Evolutionary conservation across 23 red algal species (phyloP), one percentile per base, ranked within the genome.

Genomic region (Gracilaria gracilis): DNA sequence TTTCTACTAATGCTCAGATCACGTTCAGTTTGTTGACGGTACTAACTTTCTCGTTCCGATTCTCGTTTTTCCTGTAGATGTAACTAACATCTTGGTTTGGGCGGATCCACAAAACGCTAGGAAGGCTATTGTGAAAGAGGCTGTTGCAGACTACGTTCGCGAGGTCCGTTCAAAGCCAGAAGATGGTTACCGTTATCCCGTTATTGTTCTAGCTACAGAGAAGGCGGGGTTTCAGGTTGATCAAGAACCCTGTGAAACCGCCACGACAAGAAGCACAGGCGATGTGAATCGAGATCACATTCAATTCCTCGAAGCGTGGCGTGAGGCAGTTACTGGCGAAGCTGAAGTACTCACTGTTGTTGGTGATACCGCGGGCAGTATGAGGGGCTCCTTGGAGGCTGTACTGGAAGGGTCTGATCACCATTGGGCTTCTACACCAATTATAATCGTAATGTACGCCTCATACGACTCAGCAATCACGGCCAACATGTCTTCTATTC

Each of bases 381-480:
- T 73, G 9, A 73, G 19, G 38, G 67, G 11, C 67, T 73, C 67
- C 21, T 44, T 73, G 35, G 67, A 42, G 28, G 67, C 67, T 73
- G 67, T 73, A 35, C 35, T 73, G 16, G 67, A 73, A 73, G 67
- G 35, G 8, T 37, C 33, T 40, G 67, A 44, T 8, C 67, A 44
- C 28, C 67, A 73, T 7, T 73, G 33, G 67, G 38, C 44, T 29
- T 73, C 67, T 40, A 40, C 67, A n/a, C 67, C 67, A 12, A 44
- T 44, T 20, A 15, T 73, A n/a, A 37, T 71, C 24, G 61, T 67
- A 24, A 27, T 87, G 11, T 65, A 87, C 51, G 67, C 67, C 23
- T 69, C 83, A 69, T 29, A 27, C 29, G 83, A 87, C 39, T 87
- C 83, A 23, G 50, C 67, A 21, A 87, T 87, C 37, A 53, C 83